Percentiles rank a stretch among this genome's conserved stretches.
These are phyloP conservation scores for Epithele typhae DNA, from an alignment of 768 basidiomycete species.

Conservation along the genomic window DNA sequence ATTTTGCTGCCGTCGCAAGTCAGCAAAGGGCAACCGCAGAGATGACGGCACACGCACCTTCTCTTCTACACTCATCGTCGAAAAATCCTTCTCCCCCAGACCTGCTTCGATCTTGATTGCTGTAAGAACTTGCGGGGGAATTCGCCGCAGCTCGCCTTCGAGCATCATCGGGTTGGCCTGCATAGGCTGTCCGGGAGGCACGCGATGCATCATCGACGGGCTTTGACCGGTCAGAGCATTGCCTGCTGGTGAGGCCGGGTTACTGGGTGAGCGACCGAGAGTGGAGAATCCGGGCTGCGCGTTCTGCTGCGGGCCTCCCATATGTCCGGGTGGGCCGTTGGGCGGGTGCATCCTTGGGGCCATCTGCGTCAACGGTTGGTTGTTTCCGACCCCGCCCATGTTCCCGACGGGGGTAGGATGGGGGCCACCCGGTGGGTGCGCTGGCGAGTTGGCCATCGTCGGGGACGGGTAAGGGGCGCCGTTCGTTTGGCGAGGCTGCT, in stretches of 20 bases:
- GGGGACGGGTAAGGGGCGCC: constrained; percentile 59
- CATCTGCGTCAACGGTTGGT: constrained; percentile 47
- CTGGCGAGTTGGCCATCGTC: constrained; percentile 58
- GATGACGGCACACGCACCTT: constrained; percentile 42
- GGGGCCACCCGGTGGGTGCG: constrained; percentile 34
- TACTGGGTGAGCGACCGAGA: constrained; percentile 52
- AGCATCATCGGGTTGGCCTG: constrained; percentile 21
- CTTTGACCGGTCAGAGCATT: constrained; percentile 48
- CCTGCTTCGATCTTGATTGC: constrained; percentile 40
- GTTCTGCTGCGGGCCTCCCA: constrained; percentile 31
- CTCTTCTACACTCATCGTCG: constrained; percentile 43
- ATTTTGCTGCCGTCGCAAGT: constrained; percentile 11
- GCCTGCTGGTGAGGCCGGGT: constrained; percentile 49
- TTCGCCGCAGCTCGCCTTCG: constrained; percentile 37
- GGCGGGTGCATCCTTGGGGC: constrained; percentile 46
- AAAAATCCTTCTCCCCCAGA: constrained; percentile 42
- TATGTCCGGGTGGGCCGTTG: constrained; percentile 32
- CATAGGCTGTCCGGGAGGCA: constrained; percentile 31
- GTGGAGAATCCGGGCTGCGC: constrained; percentile 39
- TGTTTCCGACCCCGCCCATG: constrained; percentile 43
- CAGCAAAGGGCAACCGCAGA: not conserved
- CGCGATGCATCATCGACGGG: constrained; percentile 50
- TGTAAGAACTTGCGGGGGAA: constrained; percentile 33
- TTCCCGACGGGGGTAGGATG: constrained; percentile 28
- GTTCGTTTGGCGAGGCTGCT: constrained; percentile 42